Base-by-base conservation (phyloP, 148 eudicot species). In the Nepenthes mirabilis region DNA sequence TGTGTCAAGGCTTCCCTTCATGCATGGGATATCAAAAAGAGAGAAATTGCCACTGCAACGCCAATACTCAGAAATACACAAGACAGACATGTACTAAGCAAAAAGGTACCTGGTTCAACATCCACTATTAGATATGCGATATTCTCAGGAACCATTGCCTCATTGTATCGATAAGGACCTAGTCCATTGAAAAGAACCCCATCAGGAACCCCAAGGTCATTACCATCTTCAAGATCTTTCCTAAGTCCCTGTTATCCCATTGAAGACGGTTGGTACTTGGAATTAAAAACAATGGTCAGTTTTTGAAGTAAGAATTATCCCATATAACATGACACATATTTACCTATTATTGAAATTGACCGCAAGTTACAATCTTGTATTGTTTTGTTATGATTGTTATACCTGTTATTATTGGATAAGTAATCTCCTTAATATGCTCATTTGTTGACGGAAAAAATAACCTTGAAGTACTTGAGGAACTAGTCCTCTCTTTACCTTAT, bases 151-250 rank as follows among this genome's bases (percentile, higher is more conserved):
- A 88, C 84, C 67, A 75, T 61, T 67, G 81, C 50, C 51, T 60
- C 61, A 65, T 88, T 87, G 73, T 83, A 93, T 54, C 86, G 95
- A 68, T 75, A 93, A 50, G 98, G 91, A 63, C 99, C 99, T 43
- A 82, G 52, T 64, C 99, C 95, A 71, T 93, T 93, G 57, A 93
- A 59, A 70, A 93, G 83, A 52, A 93, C 71, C 0, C 99, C 99
- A 67, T 93, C 91, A 61, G 99, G 99, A 69, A 73, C 80, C 63
- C 99, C 95, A 68, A 89, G 83, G 67, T 72, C 79, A 56, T 47
- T 70, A 37, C 97, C 95, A 14, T 68, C 71, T 66, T 89, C 86
- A 55, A 86, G 56, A 62, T 75, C 65, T 51, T 81, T 76, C 81
- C 96, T 84, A 10, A 89, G 87, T 33, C 80, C 85, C 99, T 93